These are phyloP conservation scores for Cercophora samala DNA, from an alignment of 495 filamentous ascomycete genomes.

Conservation along the genomic window DNA sequence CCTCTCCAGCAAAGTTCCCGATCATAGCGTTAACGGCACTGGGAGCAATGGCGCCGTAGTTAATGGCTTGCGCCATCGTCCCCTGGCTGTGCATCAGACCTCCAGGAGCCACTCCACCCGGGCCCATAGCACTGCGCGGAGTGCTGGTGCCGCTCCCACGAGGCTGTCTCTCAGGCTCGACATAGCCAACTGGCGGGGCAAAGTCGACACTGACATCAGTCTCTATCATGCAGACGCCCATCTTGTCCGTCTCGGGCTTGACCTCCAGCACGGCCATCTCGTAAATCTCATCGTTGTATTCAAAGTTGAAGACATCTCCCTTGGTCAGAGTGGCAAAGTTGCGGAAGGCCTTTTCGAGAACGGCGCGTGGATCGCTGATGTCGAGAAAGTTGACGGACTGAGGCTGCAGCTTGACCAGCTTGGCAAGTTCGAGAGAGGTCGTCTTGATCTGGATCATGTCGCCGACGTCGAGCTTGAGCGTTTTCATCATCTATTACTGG, in stretches of 20 bases:
- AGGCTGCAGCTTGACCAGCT: constrained; percentile 92
- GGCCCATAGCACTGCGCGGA: constrained; percentile 44
- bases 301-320: constrained; percentile 90
- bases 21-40: constrained; percentile 59
- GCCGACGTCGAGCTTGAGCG: constrained; percentile 78
- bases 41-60: constrained; percentile 92
- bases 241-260: constrained; percentile 73
- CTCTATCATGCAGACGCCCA: constrained; percentile 86
- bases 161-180: constrained; percentile 66
- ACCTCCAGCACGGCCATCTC: constrained; percentile 90
- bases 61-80: constrained; percentile 94
- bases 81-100: constrained; percentile 77
- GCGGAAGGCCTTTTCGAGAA: constrained; percentile 91
- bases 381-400: constrained; percentile 90
- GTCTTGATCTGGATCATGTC: constrained; percentile 93
- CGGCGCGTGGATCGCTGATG: constrained; percentile 96
- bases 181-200: constrained; percentile 87
- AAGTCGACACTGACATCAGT: constrained; percentile 96
- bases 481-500: constrained; percentile 79
- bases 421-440: constrained; percentile 76
- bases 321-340: constrained; percentile 91
- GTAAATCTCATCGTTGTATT: constrained; percentile 90
- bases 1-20: constrained; percentile 77
- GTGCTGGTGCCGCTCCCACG: constrained; percentile 59
- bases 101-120: constrained; percentile 56